These are phyloP conservation scores for Chaetoceros muelleri DNA, from an alignment of 108 stramenopile species.

Conservation along the genomic window DNA sequence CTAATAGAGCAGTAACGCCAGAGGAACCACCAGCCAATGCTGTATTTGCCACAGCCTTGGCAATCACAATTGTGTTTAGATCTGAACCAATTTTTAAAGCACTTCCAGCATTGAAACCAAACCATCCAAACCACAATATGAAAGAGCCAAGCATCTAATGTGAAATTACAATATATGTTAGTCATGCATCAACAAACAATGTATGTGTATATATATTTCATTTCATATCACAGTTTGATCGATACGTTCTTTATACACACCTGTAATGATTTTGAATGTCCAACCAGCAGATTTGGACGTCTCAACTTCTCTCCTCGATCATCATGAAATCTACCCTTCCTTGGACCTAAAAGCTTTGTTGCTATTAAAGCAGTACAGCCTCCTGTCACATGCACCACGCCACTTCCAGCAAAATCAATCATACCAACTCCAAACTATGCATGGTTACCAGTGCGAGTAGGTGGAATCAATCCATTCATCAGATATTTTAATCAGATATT, in stretches of 20 bases:
- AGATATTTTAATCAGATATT: background rate
- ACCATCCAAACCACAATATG: constrained; percentile 92
- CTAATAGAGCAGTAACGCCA: constrained; percentile 44
- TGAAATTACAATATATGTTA: background rate
- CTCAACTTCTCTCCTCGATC: constrained; percentile 39
- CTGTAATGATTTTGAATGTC: constrained; percentile 70
- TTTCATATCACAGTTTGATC: background rate
- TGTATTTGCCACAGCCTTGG: constrained; percentile 70
- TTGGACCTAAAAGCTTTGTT: constrained; percentile 71
- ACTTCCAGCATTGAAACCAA: constrained; percentile 88
- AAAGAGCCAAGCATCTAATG: constrained; percentile 51
- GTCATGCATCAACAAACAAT: background rate
- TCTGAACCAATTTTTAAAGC: constrained; percentile 34
- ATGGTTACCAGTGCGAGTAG: background rate
- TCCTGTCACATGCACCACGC: constrained; percentile 89
- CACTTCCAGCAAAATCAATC: constrained; percentile 87
- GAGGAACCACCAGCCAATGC: constrained; percentile 61
- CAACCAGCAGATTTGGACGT: constrained; percentile 51
- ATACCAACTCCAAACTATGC: constrained; percentile 43
- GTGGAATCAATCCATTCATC: background rate
- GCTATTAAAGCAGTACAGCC: constrained; percentile 75
- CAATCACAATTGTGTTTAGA: constrained; percentile 25
- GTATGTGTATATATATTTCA: background rate
- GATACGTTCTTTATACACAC: constrained; percentile 3
- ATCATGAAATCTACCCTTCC: constrained; percentile 78